Conservation (phyloP, 2,329 filamentous ascomycete species). For the Pseudopyrenochaeta lycopersici region DNA sequence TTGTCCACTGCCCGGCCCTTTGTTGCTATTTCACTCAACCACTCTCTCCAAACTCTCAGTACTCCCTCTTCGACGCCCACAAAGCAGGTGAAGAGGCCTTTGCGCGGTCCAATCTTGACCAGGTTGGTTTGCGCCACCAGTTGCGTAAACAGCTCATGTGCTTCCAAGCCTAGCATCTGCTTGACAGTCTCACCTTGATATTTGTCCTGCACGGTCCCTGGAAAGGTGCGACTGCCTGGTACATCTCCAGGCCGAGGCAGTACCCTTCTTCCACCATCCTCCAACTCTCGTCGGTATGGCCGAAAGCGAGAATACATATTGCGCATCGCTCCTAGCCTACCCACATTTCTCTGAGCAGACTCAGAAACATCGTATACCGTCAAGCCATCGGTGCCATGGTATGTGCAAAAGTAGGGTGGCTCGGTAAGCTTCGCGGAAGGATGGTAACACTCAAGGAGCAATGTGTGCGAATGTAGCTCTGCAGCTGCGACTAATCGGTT, state of each 20-base stretch:
- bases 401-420: slow-evolving; percentile 74
- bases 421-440: slow-evolving; percentile 74
- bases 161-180: slow-evolving; percentile 72
- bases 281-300: slow-evolving; percentile 67
- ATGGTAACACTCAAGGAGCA: slow-evolving; percentile 82
- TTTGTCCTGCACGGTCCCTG: slow-evolving; percentile 35
- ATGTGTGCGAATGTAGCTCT: slow-evolving; percentile 67
- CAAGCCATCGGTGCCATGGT: slow-evolving; percentile 71
- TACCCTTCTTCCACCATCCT: slow-evolving; percentile 46
- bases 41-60: slow-evolving; percentile 75
- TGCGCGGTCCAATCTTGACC: slow-evolving; percentile 69
- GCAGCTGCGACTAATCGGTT: slow-evolving; percentile 69
- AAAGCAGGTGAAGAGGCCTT: slow-evolving; percentile 70
- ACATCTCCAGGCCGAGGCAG: slow-evolving; percentile 57
- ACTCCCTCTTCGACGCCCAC: slow-evolving; percentile 73
- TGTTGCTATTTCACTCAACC: slow-evolving; percentile 64
- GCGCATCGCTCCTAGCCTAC: slow-evolving; percentile 59
- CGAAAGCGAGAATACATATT: slow-evolving; percentile 75
- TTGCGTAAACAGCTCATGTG: slow-evolving; percentile 77
- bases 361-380: slow-evolving; percentile 52
- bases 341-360: slow-evolving; percentile 30
- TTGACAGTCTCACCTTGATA: slow-evolving; percentile 58
- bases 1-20: slow-evolving; percentile 20
- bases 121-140: slow-evolving; percentile 74
- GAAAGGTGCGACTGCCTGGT: slow-evolving; percentile 55